A percentile compares a stretch with the other conserved stretches of the same genome.
phyloP scores from a whole-genome alignment of 768 basidiomycete species.

The Sporobolomyces roseus region DNA sequence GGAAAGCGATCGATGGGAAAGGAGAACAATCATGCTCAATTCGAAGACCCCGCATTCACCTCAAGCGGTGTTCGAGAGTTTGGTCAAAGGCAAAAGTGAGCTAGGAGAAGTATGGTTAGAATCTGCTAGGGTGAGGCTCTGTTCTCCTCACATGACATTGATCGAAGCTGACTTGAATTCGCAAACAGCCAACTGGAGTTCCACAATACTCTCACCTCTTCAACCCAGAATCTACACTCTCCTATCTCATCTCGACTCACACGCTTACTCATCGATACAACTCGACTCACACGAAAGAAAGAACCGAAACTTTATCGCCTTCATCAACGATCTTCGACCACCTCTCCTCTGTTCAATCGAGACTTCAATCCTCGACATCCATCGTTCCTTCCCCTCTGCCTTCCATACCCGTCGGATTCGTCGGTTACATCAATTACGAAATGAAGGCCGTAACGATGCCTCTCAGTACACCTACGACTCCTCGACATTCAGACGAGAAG shows the following conservation, averaged over 20 bases:
- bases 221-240: constrained; percentile 17
- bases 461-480: neutral
- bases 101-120: constrained; percentile 40
- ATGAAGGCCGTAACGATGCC: constrained; percentile 33
- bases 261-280: neutral
- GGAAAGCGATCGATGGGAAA: constrained; percentile 10
- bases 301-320: neutral
- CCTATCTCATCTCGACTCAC: neutral
- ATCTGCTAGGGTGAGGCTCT: constrained; percentile 29
- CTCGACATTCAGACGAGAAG: neutral
- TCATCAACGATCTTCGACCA: constrained; percentile 3
- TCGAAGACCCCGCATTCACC: neutral
- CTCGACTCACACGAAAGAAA: neutral
- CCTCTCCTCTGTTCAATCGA: constrained; percentile 2
- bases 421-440: constrained; percentile 39
- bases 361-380: neutral
- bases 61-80: constrained; percentile 26
- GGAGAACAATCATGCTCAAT: constrained; percentile 3
- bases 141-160: no score
- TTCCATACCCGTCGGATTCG: constrained; percentile 30
- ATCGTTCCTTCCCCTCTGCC: neutral
- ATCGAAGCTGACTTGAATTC: neutral
- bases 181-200: constrained; percentile 22
- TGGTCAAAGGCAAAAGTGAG: constrained; percentile 7
- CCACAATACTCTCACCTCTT: constrained; percentile 25